Evolutionary conservation across 179 eudicot species (phyloP).

Genomic region (Amaranthus tricolor): DNA sequence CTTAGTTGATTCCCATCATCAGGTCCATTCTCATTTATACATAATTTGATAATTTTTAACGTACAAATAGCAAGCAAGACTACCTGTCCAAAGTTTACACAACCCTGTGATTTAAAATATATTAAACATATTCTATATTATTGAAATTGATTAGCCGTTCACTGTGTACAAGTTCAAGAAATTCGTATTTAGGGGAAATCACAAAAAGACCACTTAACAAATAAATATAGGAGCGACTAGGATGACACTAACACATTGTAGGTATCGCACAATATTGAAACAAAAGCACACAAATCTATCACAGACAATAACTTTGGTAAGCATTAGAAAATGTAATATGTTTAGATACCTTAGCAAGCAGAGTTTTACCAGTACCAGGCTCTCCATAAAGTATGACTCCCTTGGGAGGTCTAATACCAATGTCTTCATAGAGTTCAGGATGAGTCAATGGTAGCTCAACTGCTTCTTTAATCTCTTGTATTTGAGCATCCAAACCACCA

Average conservation of each 20-base stretch:
- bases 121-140: not conserved
- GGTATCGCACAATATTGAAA: not conserved
- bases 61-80: not conserved
- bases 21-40: no score
- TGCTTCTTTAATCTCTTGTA: slow-evolving; percentile 97
- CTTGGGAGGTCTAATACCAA: slow-evolving; percentile 96
- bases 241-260: not conserved
- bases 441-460: slow-evolving; percentile 96
- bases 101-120: not conserved
- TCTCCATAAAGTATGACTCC: slow-evolving; percentile 98
- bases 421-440: slow-evolving; percentile 96
- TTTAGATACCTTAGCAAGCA: slow-evolving; percentile 80
- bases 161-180: not conserved
- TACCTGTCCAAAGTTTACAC: not conserved
- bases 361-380: slow-evolving; percentile 96
- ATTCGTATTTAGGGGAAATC: no score
- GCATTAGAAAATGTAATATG: not conserved
- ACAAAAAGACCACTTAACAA: not conserved
- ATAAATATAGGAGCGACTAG: not conserved
- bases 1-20: no score
- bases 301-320: not conserved
- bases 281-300: not conserved
- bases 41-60: not conserved
- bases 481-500: slow-evolving; percentile 95
- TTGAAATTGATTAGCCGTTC: not conserved